Conservation (phyloP, 164 flowering plant species). For the Magnolia officinalis region DNA sequence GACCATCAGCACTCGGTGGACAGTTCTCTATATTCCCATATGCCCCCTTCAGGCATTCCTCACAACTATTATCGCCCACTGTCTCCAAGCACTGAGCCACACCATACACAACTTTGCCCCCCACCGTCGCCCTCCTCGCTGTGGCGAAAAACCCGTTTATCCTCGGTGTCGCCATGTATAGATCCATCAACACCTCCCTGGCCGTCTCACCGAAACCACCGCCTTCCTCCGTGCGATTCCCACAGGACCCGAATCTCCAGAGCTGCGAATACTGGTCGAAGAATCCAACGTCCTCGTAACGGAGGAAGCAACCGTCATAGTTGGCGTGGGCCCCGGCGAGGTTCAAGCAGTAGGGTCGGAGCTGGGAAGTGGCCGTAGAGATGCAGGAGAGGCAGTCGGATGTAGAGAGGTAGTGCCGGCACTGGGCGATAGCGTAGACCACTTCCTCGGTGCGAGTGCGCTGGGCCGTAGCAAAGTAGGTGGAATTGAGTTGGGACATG, state of each 20-base stretch:
- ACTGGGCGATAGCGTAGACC: constrained; percentile 41
- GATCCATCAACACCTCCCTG: constrained; percentile 22
- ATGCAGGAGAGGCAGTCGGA: constrained; percentile 42
- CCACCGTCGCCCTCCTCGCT: constrained; percentile 13
- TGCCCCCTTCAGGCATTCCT: constrained; percentile 42
- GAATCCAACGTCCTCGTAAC: constrained; percentile 44
- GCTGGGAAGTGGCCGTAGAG: constrained; percentile 21
- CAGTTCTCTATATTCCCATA: constrained; percentile 31
- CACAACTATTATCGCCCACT: constrained; percentile 32
- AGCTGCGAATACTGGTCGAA: constrained; percentile 34
- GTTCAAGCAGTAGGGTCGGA: constrained; percentile 32
- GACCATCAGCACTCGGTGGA: constrained; percentile 33
- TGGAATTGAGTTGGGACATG: not conserved
- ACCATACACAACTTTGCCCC: constrained; percentile 26
- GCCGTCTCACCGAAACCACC: constrained; percentile 15
- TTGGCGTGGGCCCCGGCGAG: constrained; percentile 40
- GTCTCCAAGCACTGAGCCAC: constrained; percentile 52
- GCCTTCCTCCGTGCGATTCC: constrained; percentile 21
- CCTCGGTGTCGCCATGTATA: constrained; percentile 32
- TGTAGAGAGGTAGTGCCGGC: constrained; percentile 37
- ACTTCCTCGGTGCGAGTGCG: constrained; percentile 23
- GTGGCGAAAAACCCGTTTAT: constrained; percentile 34
- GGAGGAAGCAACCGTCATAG: constrained; percentile 49
- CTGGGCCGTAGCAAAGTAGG: constrained; percentile 36
- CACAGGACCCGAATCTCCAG: constrained; percentile 28